A percentile compares a stretch with the other conserved stretches of the same genome.
These are phyloP conservation scores for Pestalotiopsis sp. DNA, from an alignment of 2,329 filamentous ascomycete species.

Conservation along the genomic window DNA sequence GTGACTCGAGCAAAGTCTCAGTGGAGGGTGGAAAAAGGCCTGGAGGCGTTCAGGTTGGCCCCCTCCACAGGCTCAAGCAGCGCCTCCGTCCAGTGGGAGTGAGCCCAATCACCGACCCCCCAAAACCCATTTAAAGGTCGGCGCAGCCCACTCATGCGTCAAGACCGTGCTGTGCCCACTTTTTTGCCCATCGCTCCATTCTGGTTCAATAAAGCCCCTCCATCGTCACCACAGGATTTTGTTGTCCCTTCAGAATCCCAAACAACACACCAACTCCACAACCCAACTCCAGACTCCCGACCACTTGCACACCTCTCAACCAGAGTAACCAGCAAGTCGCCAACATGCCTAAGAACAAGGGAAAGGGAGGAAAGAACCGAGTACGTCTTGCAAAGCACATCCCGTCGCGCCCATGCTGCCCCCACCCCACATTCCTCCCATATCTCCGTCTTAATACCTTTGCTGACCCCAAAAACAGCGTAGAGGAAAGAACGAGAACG, in stretches of 20 bases:
- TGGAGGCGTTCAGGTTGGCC: background rate
- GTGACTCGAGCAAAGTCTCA: background rate
- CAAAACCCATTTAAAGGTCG: background rate
- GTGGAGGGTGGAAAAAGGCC: background rate
- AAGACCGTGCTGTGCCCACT: background rate
- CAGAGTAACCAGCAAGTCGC: conserved; percentile 22
- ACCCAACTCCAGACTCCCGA: background rate
- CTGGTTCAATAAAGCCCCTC: background rate
- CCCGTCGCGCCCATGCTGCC: background rate
- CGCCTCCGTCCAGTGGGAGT: background rate
- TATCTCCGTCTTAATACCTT: background rate
- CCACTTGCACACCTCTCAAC: conserved; percentile 4
- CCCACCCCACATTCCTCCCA: background rate
- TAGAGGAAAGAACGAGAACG: conserved; percentile 98
- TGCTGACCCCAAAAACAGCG: conserved; percentile 68
- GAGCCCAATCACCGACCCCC: background rate
- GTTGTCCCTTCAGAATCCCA: background rate
- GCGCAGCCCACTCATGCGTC: background rate
- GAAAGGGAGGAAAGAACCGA: conserved; percentile 58
- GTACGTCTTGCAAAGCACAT: conserved; percentile 12
- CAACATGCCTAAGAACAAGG: conserved; percentile 98
- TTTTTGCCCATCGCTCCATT: conserved; percentile 2
- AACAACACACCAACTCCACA: conserved; percentile 8
- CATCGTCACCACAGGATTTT: conserved; percentile 11
- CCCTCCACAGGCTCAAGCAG: too few species aligned